Percentiles rank a stretch among this genome's conserved stretches.
These are phyloP conservation scores for Teratosphaeria viscida DNA, from an alignment of 2,329 filamentous ascomycete genomes.

Conservation along the genomic window DNA sequence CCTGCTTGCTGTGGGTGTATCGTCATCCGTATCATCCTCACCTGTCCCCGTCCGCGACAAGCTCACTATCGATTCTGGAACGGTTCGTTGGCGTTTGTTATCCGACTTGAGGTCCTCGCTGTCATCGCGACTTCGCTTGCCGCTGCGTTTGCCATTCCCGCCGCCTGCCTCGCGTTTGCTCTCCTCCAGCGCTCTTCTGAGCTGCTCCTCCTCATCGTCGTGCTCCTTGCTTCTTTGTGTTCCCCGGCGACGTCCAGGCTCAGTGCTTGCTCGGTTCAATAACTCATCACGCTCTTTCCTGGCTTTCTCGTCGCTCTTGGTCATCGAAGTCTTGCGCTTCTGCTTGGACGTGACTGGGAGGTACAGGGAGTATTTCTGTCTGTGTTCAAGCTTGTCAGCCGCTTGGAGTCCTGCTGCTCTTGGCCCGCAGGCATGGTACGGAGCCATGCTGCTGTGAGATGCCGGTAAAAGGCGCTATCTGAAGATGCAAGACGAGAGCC, in stretches of 20 bases:
- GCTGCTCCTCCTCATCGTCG: constrained; percentile 86
- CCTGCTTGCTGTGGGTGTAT: constrained; percentile 38
- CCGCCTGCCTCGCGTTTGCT: constrained; percentile 69
- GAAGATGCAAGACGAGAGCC: neutral
- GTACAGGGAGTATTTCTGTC: constrained; percentile 54
- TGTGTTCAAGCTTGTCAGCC: constrained; percentile 23
- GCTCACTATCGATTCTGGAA: constrained; percentile 55
- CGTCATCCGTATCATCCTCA: constrained; percentile 63
- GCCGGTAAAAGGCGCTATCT: neutral
- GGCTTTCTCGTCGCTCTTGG: constrained; percentile 51
- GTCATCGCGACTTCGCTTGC: constrained; percentile 78
- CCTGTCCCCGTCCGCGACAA: constrained; percentile 35
- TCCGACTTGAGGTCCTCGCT: constrained; percentile 74
- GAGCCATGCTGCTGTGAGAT: constrained; percentile 11
- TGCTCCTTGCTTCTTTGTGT: constrained; percentile 97
- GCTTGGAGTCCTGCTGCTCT: constrained; percentile 20
- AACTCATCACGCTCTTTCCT: constrained; percentile 46
- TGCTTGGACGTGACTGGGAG: constrained; percentile 45
- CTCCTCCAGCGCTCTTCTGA: constrained; percentile 84
- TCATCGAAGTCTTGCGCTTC: constrained; percentile 54
- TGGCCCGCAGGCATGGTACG: constrained; percentile 16
- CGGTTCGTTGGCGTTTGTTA: constrained; percentile 73
- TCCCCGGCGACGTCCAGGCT: constrained; percentile 67
- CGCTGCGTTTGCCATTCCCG: constrained; percentile 48
- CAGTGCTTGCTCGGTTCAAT: constrained; percentile 41